phyloP scores from a whole-genome alignment of 768 basidiomycete genomes.

The Mycena galericulata region DNA sequence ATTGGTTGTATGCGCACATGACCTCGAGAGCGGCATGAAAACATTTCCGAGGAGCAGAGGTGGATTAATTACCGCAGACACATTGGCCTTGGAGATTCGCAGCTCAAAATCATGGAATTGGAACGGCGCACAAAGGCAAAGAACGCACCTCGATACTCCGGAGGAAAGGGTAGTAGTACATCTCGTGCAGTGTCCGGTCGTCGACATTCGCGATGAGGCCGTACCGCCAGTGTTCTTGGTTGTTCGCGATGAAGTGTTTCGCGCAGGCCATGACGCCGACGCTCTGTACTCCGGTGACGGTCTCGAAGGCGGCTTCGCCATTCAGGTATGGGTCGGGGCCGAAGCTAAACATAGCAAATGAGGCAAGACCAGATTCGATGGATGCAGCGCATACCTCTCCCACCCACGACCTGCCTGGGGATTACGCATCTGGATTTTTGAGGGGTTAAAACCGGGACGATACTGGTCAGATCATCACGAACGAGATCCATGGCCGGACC shows the following conservation, averaged over 20 bases:
- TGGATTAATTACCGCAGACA: too few species aligned
- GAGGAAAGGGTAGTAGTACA: conserved; percentile 65
- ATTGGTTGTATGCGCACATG: conserved; percentile 48
- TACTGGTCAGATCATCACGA: conserved; percentile 31
- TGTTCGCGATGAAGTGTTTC: conserved; percentile 64
- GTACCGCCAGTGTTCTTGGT: conserved; percentile 66
- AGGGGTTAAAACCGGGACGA: neutral
- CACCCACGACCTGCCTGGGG: conserved; percentile 63
- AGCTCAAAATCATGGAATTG: neutral
- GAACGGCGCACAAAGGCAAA: neutral
- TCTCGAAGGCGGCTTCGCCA: conserved; percentile 71
- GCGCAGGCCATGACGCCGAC: conserved; percentile 71
- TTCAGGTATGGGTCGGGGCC: conserved; percentile 74
- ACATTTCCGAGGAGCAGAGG: too few species aligned
- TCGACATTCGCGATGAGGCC: conserved; percentile 60
- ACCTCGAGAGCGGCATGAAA: too few species aligned
- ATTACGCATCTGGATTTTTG: conserved; percentile 57
- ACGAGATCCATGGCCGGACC: conserved; percentile 70
- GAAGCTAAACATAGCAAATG: conserved; percentile 45
- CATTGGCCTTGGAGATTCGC: conserved; percentile 42
- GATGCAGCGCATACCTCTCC: conserved; percentile 51
- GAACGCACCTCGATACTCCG: conserved; percentile 54
- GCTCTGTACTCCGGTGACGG: conserved; percentile 69
- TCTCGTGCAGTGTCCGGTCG: conserved; percentile 68
- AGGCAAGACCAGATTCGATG: neutral